phyloP scores from a whole-genome alignment of 139 green algal species.

The Chlamydomonas urium region DNA sequence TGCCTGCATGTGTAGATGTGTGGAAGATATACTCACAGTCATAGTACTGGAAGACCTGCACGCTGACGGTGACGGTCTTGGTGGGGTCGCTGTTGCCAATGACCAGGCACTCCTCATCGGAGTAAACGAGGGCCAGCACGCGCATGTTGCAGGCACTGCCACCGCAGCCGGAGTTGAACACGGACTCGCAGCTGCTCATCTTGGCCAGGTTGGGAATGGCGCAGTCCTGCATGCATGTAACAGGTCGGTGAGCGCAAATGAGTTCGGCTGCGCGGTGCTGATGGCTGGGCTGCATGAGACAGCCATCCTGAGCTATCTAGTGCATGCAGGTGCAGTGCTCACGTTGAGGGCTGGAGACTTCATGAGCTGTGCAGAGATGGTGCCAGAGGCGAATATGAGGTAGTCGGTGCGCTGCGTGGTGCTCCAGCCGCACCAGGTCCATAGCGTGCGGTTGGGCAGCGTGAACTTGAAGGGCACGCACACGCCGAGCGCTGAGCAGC shows the following conservation, averaged over 20 bases:
- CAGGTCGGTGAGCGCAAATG: no score
- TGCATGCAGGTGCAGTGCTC: no score
- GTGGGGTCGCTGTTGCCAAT: neutral
- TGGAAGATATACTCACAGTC: conserved; percentile 5
- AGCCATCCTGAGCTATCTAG: no score
- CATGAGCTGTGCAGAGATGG: neutral
- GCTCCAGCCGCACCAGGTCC: neutral
- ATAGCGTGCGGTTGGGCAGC: no score
- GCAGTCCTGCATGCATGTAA: no score
- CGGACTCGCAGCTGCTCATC: neutral
- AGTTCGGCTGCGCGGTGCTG: no score
- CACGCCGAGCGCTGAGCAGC: no score
- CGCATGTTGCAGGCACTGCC: neutral
- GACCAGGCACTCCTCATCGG: neutral
- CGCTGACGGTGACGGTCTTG: neutral
- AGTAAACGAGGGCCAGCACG: neutral
- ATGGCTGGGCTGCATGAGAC: no score
- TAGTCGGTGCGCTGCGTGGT: neutral
- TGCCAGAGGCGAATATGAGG: neutral
- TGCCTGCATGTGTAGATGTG: no score
- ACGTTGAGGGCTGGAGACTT: neutral
- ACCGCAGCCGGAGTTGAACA: neutral
- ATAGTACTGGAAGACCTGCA: neutral
- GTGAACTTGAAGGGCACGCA: no score
- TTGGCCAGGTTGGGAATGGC: neutral